phyloP scores from a whole-genome alignment of 2,329 filamentous ascomycete species.

The Raffaelea deltoideospora region DNA sequence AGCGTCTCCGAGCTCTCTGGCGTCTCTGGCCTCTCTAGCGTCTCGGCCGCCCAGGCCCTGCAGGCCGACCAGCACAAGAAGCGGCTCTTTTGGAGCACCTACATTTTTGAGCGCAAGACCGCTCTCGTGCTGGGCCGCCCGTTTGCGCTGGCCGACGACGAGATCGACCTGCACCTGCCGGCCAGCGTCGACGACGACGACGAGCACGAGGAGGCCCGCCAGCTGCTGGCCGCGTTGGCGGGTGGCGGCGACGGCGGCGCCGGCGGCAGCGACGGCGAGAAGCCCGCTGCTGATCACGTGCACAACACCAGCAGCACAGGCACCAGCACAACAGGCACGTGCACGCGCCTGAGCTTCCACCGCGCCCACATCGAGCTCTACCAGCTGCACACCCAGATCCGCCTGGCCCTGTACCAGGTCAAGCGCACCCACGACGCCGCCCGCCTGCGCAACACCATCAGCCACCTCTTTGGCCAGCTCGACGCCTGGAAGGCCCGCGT shows the following conservation, averaged over 20 bases:
- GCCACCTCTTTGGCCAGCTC: background rate
- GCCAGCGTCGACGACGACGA: background rate
- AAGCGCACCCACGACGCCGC: background rate
- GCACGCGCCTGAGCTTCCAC: conserved; percentile 1
- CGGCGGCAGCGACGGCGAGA: too few relatives aligned
- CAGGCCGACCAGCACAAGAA: conserved; percentile 1
- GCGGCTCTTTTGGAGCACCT: conserved; percentile 5
- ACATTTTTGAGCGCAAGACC: conserved; percentile 8
- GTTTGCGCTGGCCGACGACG: conserved; percentile 6
- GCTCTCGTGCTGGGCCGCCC: conserved; percentile 6
- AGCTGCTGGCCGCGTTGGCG: background rate
- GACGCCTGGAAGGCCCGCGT: conserved; percentile 2
- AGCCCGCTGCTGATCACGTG: too few relatives aligned
- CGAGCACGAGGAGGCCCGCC: background rate
- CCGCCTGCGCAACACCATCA: background rate
- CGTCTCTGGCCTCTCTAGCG: too few relatives aligned
- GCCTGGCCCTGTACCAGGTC: conserved; percentile 4
- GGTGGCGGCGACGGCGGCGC: too few relatives aligned
- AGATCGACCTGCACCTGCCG: conserved; percentile 6
- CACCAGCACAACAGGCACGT: background rate
- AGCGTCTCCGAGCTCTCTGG: too few relatives aligned
- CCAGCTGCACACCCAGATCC: conserved; percentile 5
- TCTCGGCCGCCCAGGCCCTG: background rate
- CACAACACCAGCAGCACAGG: too few relatives aligned
- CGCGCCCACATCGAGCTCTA: conserved; percentile 5